Percentiles rank a stretch among this genome's conserved stretches.
Evolutionary conservation across 2,329 filamentous ascomycete genomes (phyloP).

Genomic region (Phaeophleospora eucalypticola): DNA sequence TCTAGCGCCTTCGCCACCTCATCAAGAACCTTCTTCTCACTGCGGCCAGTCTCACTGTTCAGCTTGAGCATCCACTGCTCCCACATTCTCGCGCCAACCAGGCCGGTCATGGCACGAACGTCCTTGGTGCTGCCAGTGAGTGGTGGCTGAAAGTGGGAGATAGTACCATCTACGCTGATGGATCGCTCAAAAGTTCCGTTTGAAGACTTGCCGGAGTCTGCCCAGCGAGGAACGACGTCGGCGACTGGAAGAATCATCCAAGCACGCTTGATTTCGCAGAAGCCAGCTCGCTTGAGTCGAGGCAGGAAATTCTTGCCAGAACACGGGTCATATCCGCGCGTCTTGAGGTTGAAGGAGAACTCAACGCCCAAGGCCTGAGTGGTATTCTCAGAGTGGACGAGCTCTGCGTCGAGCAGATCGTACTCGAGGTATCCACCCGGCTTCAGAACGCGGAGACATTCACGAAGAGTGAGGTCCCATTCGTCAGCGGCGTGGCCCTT

Average conservation of each 20-base stretch:
- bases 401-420: conserved; percentile 80
- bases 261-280: conserved; percentile 72
- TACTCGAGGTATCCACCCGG: conserved; percentile 92
- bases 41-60: conserved; percentile 78
- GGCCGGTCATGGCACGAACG: conserved; percentile 60
- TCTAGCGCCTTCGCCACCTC: conserved; percentile 56
- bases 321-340: conserved; percentile 80
- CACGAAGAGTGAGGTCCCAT: conserved; percentile 77
- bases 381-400: conserved; percentile 76
- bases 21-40: conserved; percentile 49
- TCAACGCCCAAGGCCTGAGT: conserved; percentile 82
- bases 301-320: conserved; percentile 78
- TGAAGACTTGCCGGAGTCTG: conserved; percentile 26
- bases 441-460: conserved; percentile 88
- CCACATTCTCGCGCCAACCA: conserved; percentile 87
- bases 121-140: conserved; percentile 34
- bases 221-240: conserved; percentile 42
- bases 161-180: conserved; percentile 33
- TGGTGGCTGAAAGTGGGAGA: conserved; percentile 29
- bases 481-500: conserved; percentile 59
- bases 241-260: conserved; percentile 85
- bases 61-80: conserved; percentile 92
- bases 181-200: conserved; percentile 29
- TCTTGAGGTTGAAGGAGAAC: conserved; percentile 85
- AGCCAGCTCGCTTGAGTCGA: conserved; percentile 70